Evolutionary conservation across 202 grass and related monocot species (phyloP), one percentile per base, ranked within the genome.

Genomic region (Eragrostis tef): DNA sequence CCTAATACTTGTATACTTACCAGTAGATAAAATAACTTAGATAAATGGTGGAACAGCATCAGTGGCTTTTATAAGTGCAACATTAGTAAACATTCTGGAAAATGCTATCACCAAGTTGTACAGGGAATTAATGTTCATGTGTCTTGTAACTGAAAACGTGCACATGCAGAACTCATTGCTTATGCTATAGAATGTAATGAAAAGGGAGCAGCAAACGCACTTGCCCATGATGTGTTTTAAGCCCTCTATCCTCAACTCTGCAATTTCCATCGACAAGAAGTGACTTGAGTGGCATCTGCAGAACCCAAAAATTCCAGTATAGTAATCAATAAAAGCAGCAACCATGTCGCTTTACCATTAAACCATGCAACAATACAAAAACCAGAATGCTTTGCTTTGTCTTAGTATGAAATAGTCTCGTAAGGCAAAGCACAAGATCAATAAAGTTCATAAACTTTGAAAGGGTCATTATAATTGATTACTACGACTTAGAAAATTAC

Each of bases 221-320:
- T 81, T 98, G 90, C 48, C 92, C 92, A 68, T 98, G 95, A 72
- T 98, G 94, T 58, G 85, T 86, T 86, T 94, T 98, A 74, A 98
- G 94, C 27, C 94, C 94, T 79, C 92, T 89, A 85, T 98, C 95
- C 77, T 98, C 95, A 61, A 98, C 92, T 79, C 95, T 87, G 86
- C 90, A 98, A 79, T 91, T 94, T 53, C 95, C 95, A 88, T 98
- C 95, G 65, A 98, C 81, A 62, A 84, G 61, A 86, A 94, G 80
- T 17, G 86, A 87, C 82, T 89, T 98, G 67, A 98, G 82, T 46
- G 95, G 92, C 46, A 88, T 83, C 95, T 98, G 87, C 60, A 67
- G 34, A 41, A 77, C 42, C 34, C 50, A 82, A 34, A 74, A 39
- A 67, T n/a, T 39, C 39, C 20, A 77, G 7, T 68, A 72, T 27